Conservation (phyloP, 148 eudicot species). For the Rhododendron williamsianum region DNA sequence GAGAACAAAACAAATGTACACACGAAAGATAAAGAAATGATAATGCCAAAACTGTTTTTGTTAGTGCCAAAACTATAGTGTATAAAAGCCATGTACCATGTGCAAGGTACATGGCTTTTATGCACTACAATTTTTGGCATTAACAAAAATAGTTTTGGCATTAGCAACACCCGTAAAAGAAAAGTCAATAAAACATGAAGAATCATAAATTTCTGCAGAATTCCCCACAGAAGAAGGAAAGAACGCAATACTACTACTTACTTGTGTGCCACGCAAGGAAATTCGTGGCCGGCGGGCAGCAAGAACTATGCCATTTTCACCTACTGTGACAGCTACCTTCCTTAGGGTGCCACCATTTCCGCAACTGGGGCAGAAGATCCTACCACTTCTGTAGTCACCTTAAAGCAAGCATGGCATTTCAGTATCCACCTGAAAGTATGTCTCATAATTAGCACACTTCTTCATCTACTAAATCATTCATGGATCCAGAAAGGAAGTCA, state of each 20-base stretch:
- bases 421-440: conserved; percentile 69
- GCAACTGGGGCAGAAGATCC: conserved; percentile 84
- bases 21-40: not conserved
- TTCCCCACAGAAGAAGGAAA: not conserved
- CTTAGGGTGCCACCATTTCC: conserved; percentile 96
- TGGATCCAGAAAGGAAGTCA: not conserved
- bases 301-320: conserved; percentile 78
- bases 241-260: conserved; percentile 4
- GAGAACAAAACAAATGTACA: not conserved
- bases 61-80: too few species aligned
- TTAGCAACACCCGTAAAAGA: not conserved
- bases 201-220: not conserved
- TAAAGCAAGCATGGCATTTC: conserved; percentile 90
- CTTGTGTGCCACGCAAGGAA: conserved; percentile 88
- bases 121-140: too few species aligned
- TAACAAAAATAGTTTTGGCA: too few species aligned
- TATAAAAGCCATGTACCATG: too few species aligned
- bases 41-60: too few species aligned
- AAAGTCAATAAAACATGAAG: not conserved
- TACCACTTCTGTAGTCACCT: conserved; percentile 80
- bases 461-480: not conserved
- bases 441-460: not conserved
- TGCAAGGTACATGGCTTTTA: too few species aligned
- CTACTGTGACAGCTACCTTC: conserved; percentile 92
- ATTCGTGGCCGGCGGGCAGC: conserved; percentile 76